Evolutionary conservation across 1,284 basidiomycete genomes (phyloP).

Genomic region (Waitea zeae): DNA sequence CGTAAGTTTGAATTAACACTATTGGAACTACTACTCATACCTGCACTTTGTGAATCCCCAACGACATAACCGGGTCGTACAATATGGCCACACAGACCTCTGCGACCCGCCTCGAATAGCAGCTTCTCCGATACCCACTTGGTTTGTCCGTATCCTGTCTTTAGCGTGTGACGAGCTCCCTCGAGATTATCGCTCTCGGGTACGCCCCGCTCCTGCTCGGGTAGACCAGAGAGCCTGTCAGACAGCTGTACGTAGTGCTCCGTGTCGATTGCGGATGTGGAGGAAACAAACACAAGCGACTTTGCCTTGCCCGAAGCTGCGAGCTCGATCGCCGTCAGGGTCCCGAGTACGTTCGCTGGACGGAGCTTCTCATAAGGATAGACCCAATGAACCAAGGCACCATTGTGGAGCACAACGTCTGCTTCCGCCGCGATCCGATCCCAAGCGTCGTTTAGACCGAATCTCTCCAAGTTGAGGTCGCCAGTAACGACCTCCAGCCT

Average conservation of each 20-base stretch:
- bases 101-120: conserved; percentile 75
- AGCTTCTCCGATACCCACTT: conserved; percentile 99
- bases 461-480: conserved; percentile 63
- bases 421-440: conserved; percentile 51
- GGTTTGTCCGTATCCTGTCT: conserved; percentile 91
- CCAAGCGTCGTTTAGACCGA: conserved; percentile 70
- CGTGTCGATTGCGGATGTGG: conserved; percentile 86
- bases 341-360: conserved; percentile 82
- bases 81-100: conserved; percentile 80
- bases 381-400: conserved; percentile 97
- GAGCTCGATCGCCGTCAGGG: conserved; percentile 70
- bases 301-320: conserved; percentile 68
- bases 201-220: conserved; percentile 40
- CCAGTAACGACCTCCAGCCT: conserved; percentile 79
- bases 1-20: conserved; percentile 1
- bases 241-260: conserved; percentile 82
- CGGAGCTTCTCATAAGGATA: conserved; percentile 94
- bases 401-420: conserved; percentile 88
- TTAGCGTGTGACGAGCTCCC: conserved; percentile 60
- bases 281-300: conserved; percentile 81
- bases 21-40: conserved; percentile 38
- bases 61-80: conserved; percentile 94
- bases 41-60: conserved; percentile 77
- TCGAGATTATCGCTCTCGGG: conserved; percentile 88
- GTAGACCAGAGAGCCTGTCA: conserved; percentile 40